Conservation (phyloP, 441 rosid species). For the Manihot esculenta region DNA sequence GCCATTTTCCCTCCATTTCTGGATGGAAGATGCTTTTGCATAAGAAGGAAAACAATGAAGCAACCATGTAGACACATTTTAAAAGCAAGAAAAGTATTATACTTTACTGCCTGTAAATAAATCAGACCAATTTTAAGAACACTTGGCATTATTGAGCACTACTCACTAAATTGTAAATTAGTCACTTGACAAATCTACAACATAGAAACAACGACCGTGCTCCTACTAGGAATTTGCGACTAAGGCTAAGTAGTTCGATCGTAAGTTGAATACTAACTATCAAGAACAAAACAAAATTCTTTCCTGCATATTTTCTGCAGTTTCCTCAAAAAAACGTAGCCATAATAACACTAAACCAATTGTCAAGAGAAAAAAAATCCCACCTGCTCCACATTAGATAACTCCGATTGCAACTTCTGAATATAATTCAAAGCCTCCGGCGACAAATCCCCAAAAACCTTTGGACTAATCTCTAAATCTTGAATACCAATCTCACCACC, state of each 20-base stretch:
- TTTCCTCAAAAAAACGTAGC: background rate
- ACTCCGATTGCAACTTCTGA: conserved; percentile 61
- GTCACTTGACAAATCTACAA: background rate
- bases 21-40: background rate
- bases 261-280: background rate
- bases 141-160: background rate
- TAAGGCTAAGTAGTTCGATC: background rate
- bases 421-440: conserved; percentile 62
- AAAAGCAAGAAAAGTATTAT: conserved; percentile 7
- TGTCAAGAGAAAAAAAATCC: background rate
- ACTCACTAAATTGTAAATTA: background rate
- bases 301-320: background rate
- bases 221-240: background rate
- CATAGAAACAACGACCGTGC: background rate
- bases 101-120: background rate
- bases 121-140: background rate
- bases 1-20: background rate
- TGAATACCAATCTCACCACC: conserved; percentile 25
- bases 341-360: background rate
- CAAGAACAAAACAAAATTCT: background rate
- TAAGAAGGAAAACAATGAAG: background rate
- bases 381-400: conserved; percentile 58
- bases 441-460: conserved; percentile 59
- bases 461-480: conserved; percentile 53
- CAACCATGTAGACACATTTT: background rate